Evolutionary conservation across 2,329 filamentous ascomycete genomes (phyloP).

Genomic region (Onygenales sp.): DNA sequence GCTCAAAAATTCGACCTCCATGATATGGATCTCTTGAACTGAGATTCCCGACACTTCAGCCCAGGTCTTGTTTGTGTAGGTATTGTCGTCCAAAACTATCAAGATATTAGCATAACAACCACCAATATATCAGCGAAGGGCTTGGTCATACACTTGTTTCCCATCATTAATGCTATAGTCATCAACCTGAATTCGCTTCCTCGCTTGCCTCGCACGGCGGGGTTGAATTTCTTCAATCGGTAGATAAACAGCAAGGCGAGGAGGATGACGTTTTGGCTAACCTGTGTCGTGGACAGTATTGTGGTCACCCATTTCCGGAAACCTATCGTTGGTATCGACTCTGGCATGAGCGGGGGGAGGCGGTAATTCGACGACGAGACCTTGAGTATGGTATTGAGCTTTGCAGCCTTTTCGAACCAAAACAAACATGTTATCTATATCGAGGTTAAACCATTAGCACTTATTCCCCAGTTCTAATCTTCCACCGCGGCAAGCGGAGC

Average conservation of each 20-base stretch:
- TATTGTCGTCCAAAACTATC: slow-evolving; percentile 87
- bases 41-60: slow-evolving; percentile 92
- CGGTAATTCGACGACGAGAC: slow-evolving; percentile 34
- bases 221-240: slow-evolving; percentile 81
- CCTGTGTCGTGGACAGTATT: slow-evolving; percentile 86
- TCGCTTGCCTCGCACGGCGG: slow-evolving; percentile 76
- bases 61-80: slow-evolving; percentile 99
- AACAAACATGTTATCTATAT: slow-evolving; percentile 84
- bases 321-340: slow-evolving; percentile 66
- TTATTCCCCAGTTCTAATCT: neutral
- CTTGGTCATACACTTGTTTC: slow-evolving; percentile 75
- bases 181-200: slow-evolving; percentile 90
- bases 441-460: neutral
- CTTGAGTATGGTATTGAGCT: slow-evolving; percentile 64
- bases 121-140: neutral
- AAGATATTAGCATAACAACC: slow-evolving; percentile 7
- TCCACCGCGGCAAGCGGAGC: too few species aligned
- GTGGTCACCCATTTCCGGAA: slow-evolving; percentile 92
- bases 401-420: slow-evolving; percentile 89
- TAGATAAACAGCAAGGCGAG: slow-evolving; percentile 89
- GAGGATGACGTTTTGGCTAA: slow-evolving; percentile 89
- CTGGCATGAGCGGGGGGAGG: slow-evolving; percentile 51
- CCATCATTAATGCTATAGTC: slow-evolving; percentile 92
- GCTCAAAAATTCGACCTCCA: slow-evolving; percentile 99
- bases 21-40: slow-evolving; percentile 91